phyloP scores from a whole-genome alignment of 2,329 filamentous ascomycete genomes.

The Ophiostoma quercus region DNA sequence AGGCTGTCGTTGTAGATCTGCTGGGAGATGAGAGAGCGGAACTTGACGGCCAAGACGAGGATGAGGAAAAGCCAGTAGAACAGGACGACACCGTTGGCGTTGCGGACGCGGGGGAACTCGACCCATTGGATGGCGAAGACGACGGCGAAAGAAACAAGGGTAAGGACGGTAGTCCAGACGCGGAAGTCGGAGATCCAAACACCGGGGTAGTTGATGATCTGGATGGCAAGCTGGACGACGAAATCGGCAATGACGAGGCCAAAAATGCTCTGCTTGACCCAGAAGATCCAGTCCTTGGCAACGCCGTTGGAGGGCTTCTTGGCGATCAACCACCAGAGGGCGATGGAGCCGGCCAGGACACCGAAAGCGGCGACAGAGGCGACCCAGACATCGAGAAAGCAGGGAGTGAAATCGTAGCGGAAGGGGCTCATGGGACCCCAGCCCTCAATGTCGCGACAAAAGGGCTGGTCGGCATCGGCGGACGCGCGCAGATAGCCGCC shows the following conservation, averaged over 20 bases:
- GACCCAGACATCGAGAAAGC: constrained; percentile 91
- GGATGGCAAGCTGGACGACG: constrained; percentile 66
- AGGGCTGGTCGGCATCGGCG: constrained; percentile 54
- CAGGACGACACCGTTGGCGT: constrained; percentile 80
- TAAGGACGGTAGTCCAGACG: constrained; percentile 73
- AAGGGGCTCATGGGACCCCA: constrained; percentile 89
- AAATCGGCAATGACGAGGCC: constrained; percentile 63
- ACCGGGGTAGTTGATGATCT: constrained; percentile 62
- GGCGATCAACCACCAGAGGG: constrained; percentile 72
- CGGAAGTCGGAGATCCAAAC: constrained; percentile 78
- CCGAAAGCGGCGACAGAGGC: constrained; percentile 73
- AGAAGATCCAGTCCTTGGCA: constrained; percentile 86
- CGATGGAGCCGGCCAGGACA: constrained; percentile 67
- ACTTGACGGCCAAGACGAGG: constrained; percentile 72
- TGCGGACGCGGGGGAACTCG: constrained; percentile 75
- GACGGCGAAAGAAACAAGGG: constrained; percentile 65
- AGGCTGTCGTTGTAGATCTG: constrained; percentile 60
- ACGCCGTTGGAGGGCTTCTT: constrained; percentile 62
- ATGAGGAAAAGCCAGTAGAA: constrained; percentile 90
- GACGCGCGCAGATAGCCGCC: constrained; percentile 56
- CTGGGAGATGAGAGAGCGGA: constrained; percentile 78
- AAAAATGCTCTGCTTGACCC: constrained; percentile 77
- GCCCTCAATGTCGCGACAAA: constrained; percentile 86
- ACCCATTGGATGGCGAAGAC: constrained; percentile 78
- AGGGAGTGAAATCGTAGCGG: constrained; percentile 92